Base-by-base conservation (phyloP, 176 grass and related monocot genomes). In the Tillandsia leiboldiana region DNA sequence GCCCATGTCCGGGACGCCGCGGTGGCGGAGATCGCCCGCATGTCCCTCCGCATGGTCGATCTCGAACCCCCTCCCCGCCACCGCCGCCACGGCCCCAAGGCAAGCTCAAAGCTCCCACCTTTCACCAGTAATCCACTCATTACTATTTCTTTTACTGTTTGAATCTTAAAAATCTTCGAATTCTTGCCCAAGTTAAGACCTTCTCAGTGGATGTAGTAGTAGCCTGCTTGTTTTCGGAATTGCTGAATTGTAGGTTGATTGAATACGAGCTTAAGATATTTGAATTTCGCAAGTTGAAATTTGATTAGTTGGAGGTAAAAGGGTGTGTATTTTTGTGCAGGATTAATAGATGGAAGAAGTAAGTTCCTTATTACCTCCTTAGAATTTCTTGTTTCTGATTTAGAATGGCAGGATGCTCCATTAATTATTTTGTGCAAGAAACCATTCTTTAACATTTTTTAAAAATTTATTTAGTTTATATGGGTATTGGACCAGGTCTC, bases 11-110 rank as follows among this genome's bases (percentile, higher is more conserved):
- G 27, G 50, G 88, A 90, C 17, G 73, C 22, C 2, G 89, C 89
- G 15, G 53, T 97, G 33, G 83, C 86, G 51, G 86, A 92, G 84
- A 90, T 97, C 64, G 79, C 93, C 2, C 82, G 73, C 64, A 78
- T 97, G 79, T 85, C 82, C 23, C 64, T 92, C 49, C 73, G 81
- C 26, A 87, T 86, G 73, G 63, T 83, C 70, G 78, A 92, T 72
- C 66, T 92, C 71, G 79, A 87, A n/a, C 82, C 76, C 20, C 73
- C 79, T 9, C 75, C 62, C 22, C 56, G 56, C 1, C 56, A 18
- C 22, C 56, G 22, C 15, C 56, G 56, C 56, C 56, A 18, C 22
- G 17, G 22, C 15, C 56, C 56, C 12, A 61, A 61, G 56, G 56
- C 22, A 61, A 61, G 22, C 8, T 0, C 10, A 61, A 61, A 61